Percentiles rank a stretch among this genome's conserved stretches.
These are phyloP conservation scores for Pseudoturritis turrita DNA, from an alignment of 345 rosid species.

Conservation along the genomic window DNA sequence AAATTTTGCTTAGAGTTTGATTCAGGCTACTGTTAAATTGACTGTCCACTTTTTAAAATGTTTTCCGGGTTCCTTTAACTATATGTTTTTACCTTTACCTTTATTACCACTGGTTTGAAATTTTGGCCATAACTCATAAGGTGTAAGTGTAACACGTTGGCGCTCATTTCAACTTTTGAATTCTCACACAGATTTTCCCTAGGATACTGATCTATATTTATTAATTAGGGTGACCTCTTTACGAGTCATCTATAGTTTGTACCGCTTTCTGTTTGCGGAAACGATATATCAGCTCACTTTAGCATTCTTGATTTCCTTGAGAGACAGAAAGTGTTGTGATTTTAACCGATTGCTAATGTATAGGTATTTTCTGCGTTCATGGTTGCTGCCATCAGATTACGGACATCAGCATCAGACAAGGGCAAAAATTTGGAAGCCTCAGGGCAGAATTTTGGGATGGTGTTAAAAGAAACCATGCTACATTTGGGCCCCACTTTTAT, in stretches of 20 bases:
- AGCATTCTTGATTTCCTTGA: neutral
- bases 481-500: slow-evolving; percentile 92
- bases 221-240: slow-evolving; percentile 17
- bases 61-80: neutral
- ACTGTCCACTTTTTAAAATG: neutral
- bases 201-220: too few relatives aligned
- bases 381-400: slow-evolving; percentile 64
- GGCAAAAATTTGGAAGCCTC: slow-evolving; percentile 40
- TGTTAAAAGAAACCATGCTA: slow-evolving; percentile 81
- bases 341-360: slow-evolving; percentile 22
- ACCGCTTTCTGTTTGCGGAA: neutral
- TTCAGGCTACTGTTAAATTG: neutral
- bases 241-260: neutral
- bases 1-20: neutral
- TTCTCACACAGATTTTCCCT: too few relatives aligned
- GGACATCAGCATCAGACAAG: slow-evolving; percentile 40
- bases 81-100: neutral
- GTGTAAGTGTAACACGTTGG: neutral
- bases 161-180: neutral
- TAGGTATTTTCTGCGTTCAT: slow-evolving; percentile 70
- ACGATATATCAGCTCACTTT: neutral
- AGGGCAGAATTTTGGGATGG: slow-evolving; percentile 63
- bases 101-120: neutral
- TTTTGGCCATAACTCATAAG: neutral
- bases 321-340: slow-evolving; percentile 1